A percentile compares a stretch with the other conserved stretches of the same genome.
Conservation (phyloP, 2,329 filamentous ascomycete genomes). For the Exserohilum rostratum region DNA sequence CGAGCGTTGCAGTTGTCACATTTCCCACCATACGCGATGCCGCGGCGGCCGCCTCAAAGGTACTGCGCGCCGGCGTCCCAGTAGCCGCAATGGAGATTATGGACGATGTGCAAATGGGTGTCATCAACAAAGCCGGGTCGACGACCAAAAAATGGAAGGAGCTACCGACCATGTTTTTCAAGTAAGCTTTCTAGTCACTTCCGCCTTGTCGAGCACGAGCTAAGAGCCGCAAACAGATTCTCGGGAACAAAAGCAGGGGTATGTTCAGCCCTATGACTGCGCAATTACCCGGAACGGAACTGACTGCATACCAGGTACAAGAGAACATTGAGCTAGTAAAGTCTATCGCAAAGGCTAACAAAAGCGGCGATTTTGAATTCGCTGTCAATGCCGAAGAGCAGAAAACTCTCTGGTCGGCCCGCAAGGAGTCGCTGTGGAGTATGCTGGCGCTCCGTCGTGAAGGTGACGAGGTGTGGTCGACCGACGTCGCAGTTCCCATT, state of each 20-base stretch:
- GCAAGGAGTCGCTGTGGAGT: slow-evolving; percentile 66
- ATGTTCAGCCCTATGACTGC: slow-evolving; percentile 20
- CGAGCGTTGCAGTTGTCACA: slow-evolving; percentile 78
- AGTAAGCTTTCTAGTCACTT: slow-evolving; percentile 54
- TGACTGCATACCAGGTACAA: slow-evolving; percentile 59
- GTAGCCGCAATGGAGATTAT: slow-evolving; percentile 83
- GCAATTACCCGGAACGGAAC: slow-evolving; percentile 30
- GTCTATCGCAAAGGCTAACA: slow-evolving; percentile 68
- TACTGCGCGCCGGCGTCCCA: slow-evolving; percentile 77
- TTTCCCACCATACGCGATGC: slow-evolving; percentile 80
- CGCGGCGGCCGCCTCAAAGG: slow-evolving; percentile 72
- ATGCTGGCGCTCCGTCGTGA: slow-evolving; percentile 63
- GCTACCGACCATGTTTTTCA: slow-evolving; percentile 80
- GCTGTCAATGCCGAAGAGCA: slow-evolving; percentile 60
- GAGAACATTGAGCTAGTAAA: slow-evolving; percentile 77
- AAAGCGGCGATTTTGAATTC: slow-evolving; percentile 61
- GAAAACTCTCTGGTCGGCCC: slow-evolving; percentile 64
- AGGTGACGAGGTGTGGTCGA: slow-evolving; percentile 65
- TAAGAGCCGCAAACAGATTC: slow-evolving; percentile 55
- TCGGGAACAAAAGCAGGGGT: slow-evolving; percentile 75
- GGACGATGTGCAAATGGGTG: slow-evolving; percentile 86
- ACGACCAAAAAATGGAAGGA: slow-evolving; percentile 77
- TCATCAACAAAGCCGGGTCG: slow-evolving; percentile 76
- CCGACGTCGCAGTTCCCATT: slow-evolving; percentile 67
- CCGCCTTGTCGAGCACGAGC: slow-evolving; percentile 14